Conservation (phyloP, 1,139 yeast species). For the Lodderomyces oxycetoniae region DNA sequence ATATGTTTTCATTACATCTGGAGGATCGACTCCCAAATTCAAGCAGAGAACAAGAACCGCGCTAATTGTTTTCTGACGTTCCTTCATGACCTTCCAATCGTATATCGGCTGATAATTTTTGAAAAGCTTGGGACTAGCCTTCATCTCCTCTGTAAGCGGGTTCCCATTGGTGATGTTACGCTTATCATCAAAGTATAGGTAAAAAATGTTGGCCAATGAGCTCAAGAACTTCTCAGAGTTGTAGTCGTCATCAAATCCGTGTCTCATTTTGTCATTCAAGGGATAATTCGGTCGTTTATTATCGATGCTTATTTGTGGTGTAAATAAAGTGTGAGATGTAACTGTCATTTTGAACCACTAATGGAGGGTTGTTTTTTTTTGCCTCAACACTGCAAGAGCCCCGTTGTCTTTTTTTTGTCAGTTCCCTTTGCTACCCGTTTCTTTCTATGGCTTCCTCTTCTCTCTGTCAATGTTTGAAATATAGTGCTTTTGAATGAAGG, state of each 20-base stretch:
- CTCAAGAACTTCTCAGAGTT: conserved; percentile 61
- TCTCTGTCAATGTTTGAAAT: too few species aligned
- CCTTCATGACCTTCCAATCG: conserved; percentile 91
- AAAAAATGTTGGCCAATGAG: conserved; percentile 65
- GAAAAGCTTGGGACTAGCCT: conserved; percentile 38
- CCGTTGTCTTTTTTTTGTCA: too few species aligned
- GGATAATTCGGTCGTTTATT: conserved; percentile 29
- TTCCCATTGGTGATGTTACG: conserved; percentile 89
- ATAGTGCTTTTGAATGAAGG: too few species aligned
- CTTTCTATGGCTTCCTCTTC: too few species aligned
- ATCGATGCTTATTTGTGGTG: too few species aligned
- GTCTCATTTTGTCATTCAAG: conserved; percentile 60
- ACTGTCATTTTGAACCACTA: too few species aligned
- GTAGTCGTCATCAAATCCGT: conserved; percentile 74
- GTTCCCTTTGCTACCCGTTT: too few species aligned
- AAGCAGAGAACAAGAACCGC: conserved; percentile 90
- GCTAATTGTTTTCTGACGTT: conserved; percentile 88
- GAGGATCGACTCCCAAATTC: conserved; percentile 95
- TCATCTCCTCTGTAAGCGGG: conserved; percentile 60
- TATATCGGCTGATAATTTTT: conserved; percentile 62
- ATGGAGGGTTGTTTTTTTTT: too few species aligned
- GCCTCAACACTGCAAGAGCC: too few species aligned
- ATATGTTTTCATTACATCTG: conserved; percentile 88
- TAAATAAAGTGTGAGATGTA: too few species aligned
- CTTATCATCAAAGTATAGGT: conserved; percentile 81